Percentiles rank a stretch among this genome's conserved stretches.
Conservation (phyloP, 441 rosid species). For the Pelargonium australe region DNA sequence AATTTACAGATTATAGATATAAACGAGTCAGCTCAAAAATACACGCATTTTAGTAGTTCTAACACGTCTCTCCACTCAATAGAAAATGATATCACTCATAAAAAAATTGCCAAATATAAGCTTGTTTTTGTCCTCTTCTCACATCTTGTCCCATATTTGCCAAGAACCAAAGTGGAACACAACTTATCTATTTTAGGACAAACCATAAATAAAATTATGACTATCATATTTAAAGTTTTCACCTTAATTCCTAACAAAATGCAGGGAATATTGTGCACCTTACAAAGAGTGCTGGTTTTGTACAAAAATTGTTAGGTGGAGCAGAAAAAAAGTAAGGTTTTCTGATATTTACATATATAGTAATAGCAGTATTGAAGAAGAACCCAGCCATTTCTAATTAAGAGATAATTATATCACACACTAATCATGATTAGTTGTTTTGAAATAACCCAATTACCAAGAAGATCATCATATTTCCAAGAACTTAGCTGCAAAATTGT, state of each 20-base stretch:
- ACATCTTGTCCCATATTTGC: no score
- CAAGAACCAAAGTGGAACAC: no score
- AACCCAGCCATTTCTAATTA: neutral
- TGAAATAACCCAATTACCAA: neutral
- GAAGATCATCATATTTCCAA: neutral
- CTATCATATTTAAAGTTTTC: no score
- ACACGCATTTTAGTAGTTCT: no score
- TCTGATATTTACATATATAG: neutral
- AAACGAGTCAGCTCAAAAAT: no score
- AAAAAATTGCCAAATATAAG: no score
- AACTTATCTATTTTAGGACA: no score
- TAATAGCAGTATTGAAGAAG: neutral
- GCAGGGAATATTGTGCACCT: neutral
- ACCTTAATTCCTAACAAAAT: neutral
- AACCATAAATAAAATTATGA: no score
- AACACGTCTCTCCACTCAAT: no score
- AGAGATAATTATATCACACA: neutral
- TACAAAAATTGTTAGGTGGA: neutral
- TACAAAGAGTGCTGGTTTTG: conserved; percentile 7
- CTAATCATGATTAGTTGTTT: conserved; percentile 1
- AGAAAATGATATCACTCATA: no score
- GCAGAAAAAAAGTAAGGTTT: neutral
- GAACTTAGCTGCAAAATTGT: neutral
- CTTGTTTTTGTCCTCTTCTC: no score
- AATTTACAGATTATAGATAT: no score